Evolutionary conservation across 345 rosid species (phyloP).

Genomic region (Lepidium aucheri): DNA sequence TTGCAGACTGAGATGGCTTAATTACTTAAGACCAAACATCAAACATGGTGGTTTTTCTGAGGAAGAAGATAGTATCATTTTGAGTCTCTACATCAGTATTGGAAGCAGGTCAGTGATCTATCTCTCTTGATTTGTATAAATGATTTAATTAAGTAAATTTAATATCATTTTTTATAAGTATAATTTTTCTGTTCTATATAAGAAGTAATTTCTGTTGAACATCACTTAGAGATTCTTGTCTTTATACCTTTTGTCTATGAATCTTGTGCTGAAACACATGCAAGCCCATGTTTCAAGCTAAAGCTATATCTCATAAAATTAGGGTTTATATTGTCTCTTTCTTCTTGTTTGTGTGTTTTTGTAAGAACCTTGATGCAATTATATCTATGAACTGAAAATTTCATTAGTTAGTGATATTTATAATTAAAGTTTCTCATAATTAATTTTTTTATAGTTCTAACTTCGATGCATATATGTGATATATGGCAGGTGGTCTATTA

Average conservation of each 20-base stretch:
- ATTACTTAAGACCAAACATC: slow-evolving; percentile 91
- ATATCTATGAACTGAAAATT: not conserved
- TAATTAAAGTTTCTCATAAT: not conserved
- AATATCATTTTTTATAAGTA: not conserved
- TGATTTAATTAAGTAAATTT: not conserved
- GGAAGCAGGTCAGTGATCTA: slow-evolving; percentile 67
- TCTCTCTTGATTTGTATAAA: not conserved
- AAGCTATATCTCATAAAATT: slow-evolving; percentile 10
- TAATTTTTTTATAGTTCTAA: not conserved
- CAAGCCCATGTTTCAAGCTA: slow-evolving; percentile 1
- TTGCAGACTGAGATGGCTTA: slow-evolving; percentile 94
- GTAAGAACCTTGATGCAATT: not conserved
- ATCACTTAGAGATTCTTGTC: slow-evolving; percentile 27
- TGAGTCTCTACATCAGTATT: slow-evolving; percentile 95
- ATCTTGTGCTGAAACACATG: slow-evolving; percentile 27
- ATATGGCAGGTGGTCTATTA: slow-evolving; percentile 81
- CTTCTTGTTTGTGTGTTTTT: slow-evolving; percentile 12
- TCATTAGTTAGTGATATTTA: not conserved
- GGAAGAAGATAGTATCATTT: slow-evolving; percentile 93
- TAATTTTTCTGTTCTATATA: not conserved
- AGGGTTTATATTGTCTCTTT: slow-evolving; percentile 30
- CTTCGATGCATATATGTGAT: not conserved
- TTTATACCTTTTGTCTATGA: slow-evolving; percentile 35
- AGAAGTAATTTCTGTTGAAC: not conserved
- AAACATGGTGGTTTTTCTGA: slow-evolving; percentile 98